phyloP scores from a whole-genome alignment of 495 filamentous ascomycete genomes.

The Penicillium atrosanguineum region DNA sequence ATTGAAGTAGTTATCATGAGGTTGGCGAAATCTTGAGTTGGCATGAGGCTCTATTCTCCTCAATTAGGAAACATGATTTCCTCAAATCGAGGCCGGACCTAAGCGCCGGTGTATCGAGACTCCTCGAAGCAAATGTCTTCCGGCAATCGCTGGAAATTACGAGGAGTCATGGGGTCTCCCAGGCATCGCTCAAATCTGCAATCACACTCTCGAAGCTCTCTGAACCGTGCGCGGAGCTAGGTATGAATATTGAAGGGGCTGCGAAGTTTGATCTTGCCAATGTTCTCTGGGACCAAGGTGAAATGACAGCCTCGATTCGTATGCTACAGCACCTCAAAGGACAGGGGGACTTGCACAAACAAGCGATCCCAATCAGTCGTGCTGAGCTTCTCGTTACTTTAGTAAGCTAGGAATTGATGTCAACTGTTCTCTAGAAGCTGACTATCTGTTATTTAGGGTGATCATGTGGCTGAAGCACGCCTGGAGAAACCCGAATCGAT shows the following conservation, averaged over 20 bases:
- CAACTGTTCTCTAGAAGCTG: slow-evolving; percentile 10
- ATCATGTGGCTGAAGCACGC: slow-evolving; percentile 88
- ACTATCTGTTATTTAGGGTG: slow-evolving; percentile 47
- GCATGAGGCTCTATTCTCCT: slow-evolving; percentile 77
- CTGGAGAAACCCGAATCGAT: slow-evolving; percentile 90
- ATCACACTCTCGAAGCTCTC: slow-evolving; percentile 76
- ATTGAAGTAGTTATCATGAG: slow-evolving; percentile 68
- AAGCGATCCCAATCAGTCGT: slow-evolving; percentile 69
- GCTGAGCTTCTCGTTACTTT: slow-evolving; percentile 83
- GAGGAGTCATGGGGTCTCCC: slow-evolving; percentile 72
- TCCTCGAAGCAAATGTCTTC: slow-evolving; percentile 70
- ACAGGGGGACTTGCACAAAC: slow-evolving; percentile 60
- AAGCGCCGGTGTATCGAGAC: slow-evolving; percentile 57
- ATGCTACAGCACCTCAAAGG: slow-evolving; percentile 76
- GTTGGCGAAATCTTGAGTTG: slow-evolving; percentile 77
- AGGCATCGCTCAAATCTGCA: slow-evolving; percentile 80
- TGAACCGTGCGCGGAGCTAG: slow-evolving; percentile 60
- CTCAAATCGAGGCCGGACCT: slow-evolving; percentile 59
- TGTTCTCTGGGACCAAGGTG: slow-evolving; percentile 92
- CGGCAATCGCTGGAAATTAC: slow-evolving; percentile 71
- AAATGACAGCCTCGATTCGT: slow-evolving; percentile 84
- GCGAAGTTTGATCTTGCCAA: slow-evolving; percentile 77
- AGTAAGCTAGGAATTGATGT: slow-evolving; percentile 42
- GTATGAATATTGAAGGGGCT: slow-evolving; percentile 71
- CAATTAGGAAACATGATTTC: slow-evolving; percentile 63